Base-by-base conservation (phyloP, 768 basidiomycete genomes). In the Phaffia australis region DNA sequence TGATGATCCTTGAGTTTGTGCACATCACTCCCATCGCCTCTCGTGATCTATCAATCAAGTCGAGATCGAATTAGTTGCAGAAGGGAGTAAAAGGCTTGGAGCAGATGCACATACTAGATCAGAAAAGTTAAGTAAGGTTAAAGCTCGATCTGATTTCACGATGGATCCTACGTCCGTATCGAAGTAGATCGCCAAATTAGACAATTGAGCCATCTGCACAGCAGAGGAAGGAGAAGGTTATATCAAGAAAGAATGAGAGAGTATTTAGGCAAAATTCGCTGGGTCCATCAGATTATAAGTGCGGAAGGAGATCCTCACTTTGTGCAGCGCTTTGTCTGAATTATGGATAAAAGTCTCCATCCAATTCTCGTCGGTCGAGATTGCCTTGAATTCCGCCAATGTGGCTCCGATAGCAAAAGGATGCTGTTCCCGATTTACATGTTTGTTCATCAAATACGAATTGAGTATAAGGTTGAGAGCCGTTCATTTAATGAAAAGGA, bases 361-460 rank as follows among this genome's bases (percentile, higher is more conserved):
- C 95, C 95, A 99, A 56, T 83, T 78, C 65, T 83, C 85, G 73
- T 99, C 83, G 1, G 93, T 90, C 1, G 95, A 98, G 27, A 86
- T 83, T 27, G 90, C 89, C 15, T 87, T 84, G 75, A 98, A 97
- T 23, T 85, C 84, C 3, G 86, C 84, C 35, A 99, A 79, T 0
- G 95, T 98, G 49, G 91, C 72, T 56, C 95, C 95, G 42, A 85
- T 86, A 8, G 93, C 87, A 73, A 99, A 98, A 21, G 93, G 93
- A 76, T 95, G 93, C 88, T 97, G 71, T 18, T 52, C 48, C 56
- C 2, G 35, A 42, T 42, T 42, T 42, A 5, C 11, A 5, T 42
- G 35, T 42, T 11, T 11, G 11, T 42, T 42, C 35, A 42, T 29
- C 23, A 51, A 60, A 19, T n/a, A 3, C 7, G 32, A 6, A 21